These are phyloP conservation scores for Exophiala phaeomuriformis DNA, from an alignment of 2,329 filamentous ascomycete species.

Conservation along the genomic window DNA sequence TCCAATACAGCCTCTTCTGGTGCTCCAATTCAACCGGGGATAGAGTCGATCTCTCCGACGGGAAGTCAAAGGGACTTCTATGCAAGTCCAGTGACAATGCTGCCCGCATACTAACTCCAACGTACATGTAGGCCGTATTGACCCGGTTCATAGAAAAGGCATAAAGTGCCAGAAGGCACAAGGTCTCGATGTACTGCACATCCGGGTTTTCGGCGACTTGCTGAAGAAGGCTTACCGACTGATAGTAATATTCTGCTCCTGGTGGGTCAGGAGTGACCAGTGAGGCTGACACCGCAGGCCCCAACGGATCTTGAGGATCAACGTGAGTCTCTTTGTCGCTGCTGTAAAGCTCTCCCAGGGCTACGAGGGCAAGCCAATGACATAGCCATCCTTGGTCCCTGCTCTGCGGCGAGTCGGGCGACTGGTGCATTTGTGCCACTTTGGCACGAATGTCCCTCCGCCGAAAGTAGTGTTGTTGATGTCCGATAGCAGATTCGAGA, in stretches of 20 bases:
- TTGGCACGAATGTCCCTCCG: slow-evolving; percentile 11
- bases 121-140: slow-evolving; percentile 17
- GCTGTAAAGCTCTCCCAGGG: slow-evolving; percentile 15
- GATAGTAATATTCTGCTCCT: slow-evolving; percentile 14
- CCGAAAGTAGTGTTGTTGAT: slow-evolving; percentile 16
- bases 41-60: slow-evolving; percentile 8
- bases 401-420: slow-evolving; percentile 12
- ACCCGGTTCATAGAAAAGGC: slow-evolving; percentile 15
- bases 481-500: slow-evolving; percentile 12
- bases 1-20: slow-evolving; percentile 16
- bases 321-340: slow-evolving; percentile 3
- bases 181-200: slow-evolving; percentile 14
- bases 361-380: slow-evolving; percentile 15
- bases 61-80: slow-evolving; percentile 10
- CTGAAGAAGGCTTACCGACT: slow-evolving; percentile 16
- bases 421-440: slow-evolving; percentile 14
- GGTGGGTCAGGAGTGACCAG: slow-evolving; percentile 2
- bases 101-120: slow-evolving; percentile 11
- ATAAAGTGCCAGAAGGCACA: slow-evolving; percentile 15
- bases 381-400: slow-evolving; percentile 20
- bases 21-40: slow-evolving; percentile 10
- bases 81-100: slow-evolving; percentile 13
- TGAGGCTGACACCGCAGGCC: neutral
- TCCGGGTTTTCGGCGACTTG: slow-evolving; percentile 18
- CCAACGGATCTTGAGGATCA: neutral